Evolutionary conservation across 139 green algal species (phyloP).

Genomic region (Pseudopediastrum boryanum): DNA sequence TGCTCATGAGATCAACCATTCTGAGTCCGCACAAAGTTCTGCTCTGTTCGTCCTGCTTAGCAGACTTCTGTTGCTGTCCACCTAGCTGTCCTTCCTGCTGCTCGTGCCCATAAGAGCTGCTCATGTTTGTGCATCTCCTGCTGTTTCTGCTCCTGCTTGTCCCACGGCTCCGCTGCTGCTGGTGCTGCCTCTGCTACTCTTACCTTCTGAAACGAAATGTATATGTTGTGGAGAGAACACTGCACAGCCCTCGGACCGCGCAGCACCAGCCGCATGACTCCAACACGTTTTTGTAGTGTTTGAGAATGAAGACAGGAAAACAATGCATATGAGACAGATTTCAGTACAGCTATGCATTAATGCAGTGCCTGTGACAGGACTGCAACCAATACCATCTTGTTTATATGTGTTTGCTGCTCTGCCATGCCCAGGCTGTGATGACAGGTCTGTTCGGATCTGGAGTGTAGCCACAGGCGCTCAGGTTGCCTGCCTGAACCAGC

Average conservation of each 20-base stretch:
- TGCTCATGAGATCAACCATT: no score
- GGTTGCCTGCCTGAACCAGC: constrained; percentile 67
- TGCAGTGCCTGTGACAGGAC: background rate
- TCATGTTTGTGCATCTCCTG: background rate
- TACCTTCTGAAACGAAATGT: no score
- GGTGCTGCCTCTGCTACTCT: no score
- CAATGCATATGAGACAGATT: background rate
- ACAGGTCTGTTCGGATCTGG: constrained; percentile 75
- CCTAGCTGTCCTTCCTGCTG: no score
- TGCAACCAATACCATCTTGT: background rate
- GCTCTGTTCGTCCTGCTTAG: background rate
- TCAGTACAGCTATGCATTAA: background rate
- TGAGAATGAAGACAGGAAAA: background rate
- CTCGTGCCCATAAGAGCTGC: background rate
- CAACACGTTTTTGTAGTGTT: background rate
- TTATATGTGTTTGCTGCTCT: background rate
- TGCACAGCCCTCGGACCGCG: no score
- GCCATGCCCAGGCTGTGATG: constrained; percentile 64
- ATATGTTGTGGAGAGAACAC: no score
- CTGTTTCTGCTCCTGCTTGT: constrained; percentile 10
- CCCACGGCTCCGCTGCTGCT: background rate
- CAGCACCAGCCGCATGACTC: background rate
- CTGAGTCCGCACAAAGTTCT: no score
- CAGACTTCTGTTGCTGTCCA: no score
- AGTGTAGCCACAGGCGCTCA: constrained; percentile 53